Conservation (phyloP, 768 basidiomycete genomes). For the Mycena albidolilacea region DNA sequence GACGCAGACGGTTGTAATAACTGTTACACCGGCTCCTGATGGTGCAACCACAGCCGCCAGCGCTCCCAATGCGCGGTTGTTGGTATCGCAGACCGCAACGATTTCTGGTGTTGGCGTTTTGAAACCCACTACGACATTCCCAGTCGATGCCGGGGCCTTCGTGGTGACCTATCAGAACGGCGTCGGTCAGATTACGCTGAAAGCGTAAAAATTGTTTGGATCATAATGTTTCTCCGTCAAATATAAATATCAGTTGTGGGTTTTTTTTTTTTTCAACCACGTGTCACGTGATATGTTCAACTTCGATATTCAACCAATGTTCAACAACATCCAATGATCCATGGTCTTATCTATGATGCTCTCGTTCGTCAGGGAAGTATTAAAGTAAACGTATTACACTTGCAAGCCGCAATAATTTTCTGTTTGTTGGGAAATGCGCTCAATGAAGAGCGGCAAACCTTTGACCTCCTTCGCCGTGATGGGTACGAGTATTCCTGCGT, state of each 20-base stretch:
- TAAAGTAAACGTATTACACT: neutral
- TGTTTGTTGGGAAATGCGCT: conserved; percentile 12
- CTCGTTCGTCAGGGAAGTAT: too few relatives aligned
- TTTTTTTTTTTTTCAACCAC: conserved; percentile 19
- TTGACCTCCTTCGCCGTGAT: conserved; percentile 28
- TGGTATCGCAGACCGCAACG: conserved; percentile 60
- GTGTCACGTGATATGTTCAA: conserved; percentile 27
- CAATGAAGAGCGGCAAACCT: conserved; percentile 29
- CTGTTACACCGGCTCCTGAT: conserved; percentile 56
- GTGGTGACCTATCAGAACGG: conserved; percentile 61
- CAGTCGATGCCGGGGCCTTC: conserved; percentile 62
- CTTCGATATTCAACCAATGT: neutral
- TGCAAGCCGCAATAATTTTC: neutral
- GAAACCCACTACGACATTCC: conserved; percentile 55
- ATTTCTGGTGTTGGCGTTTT: conserved; percentile 56
- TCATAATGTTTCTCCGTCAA: neutral
- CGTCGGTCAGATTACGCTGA: conserved; percentile 53
- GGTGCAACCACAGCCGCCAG: conserved; percentile 58
- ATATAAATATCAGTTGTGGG: neutral
- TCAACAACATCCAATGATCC: too few relatives aligned
- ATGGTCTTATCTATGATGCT: too few relatives aligned
- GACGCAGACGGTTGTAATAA: conserved; percentile 55
- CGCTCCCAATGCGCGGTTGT: conserved; percentile 61
- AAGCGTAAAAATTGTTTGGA: neutral
- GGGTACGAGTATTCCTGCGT: conserved; percentile 28